These are phyloP conservation scores for Nectriaceae sp. DNA, from an alignment of 2,329 filamentous ascomycete genomes.

Conservation along the genomic window DNA sequence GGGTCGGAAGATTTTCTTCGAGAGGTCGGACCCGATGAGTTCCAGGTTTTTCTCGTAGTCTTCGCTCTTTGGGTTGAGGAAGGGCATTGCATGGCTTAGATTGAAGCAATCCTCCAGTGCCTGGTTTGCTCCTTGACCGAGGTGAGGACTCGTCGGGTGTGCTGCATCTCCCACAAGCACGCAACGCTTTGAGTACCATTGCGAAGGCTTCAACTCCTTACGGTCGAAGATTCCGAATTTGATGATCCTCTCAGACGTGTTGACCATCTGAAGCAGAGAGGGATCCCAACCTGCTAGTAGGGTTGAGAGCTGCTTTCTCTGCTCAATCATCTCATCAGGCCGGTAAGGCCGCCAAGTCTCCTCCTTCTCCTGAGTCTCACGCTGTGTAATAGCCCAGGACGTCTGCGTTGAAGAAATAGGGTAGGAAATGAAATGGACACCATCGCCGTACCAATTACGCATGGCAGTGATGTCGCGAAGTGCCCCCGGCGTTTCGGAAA, in stretches of 20 bases:
- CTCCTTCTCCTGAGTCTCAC: slow-evolving; percentile 19
- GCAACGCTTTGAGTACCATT: slow-evolving; percentile 24
- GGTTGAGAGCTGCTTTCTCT: slow-evolving; percentile 14
- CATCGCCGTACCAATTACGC: slow-evolving; percentile 28
- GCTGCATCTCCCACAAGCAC: slow-evolving; percentile 26
- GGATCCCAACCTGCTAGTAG: slow-evolving; percentile 20
- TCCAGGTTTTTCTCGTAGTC: slow-evolving; percentile 4
- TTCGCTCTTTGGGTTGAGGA: slow-evolving; percentile 1
- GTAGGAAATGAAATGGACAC: slow-evolving; percentile 25
- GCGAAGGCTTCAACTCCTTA: slow-evolving; percentile 16
- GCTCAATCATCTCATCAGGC: slow-evolving; percentile 14
- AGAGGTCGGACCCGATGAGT: background rate
- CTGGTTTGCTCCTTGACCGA: slow-evolving; percentile 28
- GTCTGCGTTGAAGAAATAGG: slow-evolving; percentile 18
- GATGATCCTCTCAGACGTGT: slow-evolving; percentile 23
- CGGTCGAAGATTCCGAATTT: slow-evolving; percentile 31
- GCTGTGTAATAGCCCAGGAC: slow-evolving; percentile 26
- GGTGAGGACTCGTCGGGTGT: slow-evolving; percentile 27
- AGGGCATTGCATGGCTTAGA: slow-evolving; percentile 8
- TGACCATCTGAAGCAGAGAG: slow-evolving; percentile 17
- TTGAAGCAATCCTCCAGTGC: slow-evolving; percentile 19
- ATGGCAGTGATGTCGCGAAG: slow-evolving; percentile 13
- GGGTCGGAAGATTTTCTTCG: slow-evolving; percentile 9
- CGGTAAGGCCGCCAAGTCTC: slow-evolving; percentile 26
- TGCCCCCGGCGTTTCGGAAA: slow-evolving; percentile 16